These are phyloP conservation scores for Ganoderma lingzhi DNA, from an alignment of 1,284 basidiomycete genomes.

Conservation along the genomic window DNA sequence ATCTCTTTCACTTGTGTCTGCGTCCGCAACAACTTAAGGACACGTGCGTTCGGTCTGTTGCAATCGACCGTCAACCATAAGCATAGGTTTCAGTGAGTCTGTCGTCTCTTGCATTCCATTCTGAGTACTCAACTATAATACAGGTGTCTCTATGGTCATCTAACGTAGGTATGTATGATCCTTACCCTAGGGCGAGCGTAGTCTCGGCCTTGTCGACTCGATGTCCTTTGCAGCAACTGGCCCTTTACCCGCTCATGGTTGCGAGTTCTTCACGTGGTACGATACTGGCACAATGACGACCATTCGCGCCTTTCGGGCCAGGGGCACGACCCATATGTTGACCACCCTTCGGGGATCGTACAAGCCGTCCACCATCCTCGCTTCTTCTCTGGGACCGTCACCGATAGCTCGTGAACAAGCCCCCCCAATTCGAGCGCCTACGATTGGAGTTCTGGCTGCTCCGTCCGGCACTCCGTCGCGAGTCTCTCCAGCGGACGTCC, in stretches of 20 bases:
- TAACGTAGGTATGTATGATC: too few relatives aligned
- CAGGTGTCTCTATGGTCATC: too few relatives aligned
- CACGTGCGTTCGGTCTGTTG: not conserved
- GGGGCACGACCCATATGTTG: not conserved
- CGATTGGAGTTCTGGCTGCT: not conserved
- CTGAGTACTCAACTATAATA: too few relatives aligned
- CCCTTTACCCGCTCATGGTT: too few relatives aligned
- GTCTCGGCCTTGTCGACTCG: too few relatives aligned
- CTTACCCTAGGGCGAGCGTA: too few relatives aligned
- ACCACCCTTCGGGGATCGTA: not conserved
- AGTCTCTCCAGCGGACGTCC: not conserved
- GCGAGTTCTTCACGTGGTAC: too few relatives aligned
- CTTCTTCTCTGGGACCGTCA: not conserved
- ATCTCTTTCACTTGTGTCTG: not conserved
- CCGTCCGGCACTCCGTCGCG: not conserved
- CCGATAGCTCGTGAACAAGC: not conserved
- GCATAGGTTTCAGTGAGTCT: too few relatives aligned
- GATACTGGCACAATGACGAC: too few relatives aligned
- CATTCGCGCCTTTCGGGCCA: not conserved
- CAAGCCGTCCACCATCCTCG: not conserved
- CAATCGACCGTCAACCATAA: too few relatives aligned
- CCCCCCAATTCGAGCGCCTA: not conserved
- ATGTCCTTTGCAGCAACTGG: too few relatives aligned
- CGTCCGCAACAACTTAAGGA: not conserved
- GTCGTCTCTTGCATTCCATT: too few relatives aligned